phyloP scores from a whole-genome alignment of 2,329 filamentous ascomycete species.

The Aspergillus neoniger region DNA sequence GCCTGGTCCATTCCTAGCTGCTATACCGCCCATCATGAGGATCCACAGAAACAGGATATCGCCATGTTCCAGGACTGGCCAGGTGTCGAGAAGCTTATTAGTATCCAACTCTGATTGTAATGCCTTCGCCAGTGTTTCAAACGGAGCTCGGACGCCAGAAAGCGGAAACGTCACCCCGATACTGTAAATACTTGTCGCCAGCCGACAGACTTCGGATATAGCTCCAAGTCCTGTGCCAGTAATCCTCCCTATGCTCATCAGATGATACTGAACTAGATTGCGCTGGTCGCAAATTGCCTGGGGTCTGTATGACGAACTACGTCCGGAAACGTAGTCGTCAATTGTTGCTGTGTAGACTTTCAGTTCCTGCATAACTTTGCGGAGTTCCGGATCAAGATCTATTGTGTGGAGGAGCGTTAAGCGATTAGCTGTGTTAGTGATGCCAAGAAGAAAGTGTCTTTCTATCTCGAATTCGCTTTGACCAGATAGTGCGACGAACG shows the following conservation, averaged over 20 bases:
- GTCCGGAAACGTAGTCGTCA: neutral
- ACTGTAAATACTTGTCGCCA: neutral
- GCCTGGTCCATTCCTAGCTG: neutral
- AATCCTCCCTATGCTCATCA: neutral
- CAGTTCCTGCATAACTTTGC: neutral
- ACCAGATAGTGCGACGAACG: neutral
- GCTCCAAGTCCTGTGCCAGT: neutral
- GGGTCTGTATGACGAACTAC: neutral
- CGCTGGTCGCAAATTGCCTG: conserved; percentile 6
- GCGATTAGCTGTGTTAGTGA: neutral
- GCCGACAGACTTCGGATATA: neutral
- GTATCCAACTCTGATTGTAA: neutral
- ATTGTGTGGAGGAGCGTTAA: neutral
- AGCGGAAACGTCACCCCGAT: conserved; percentile 3
- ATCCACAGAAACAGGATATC: neutral
- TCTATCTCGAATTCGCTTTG: neutral
- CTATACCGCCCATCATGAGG: conserved; percentile 2
- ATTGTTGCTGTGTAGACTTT: neutral
- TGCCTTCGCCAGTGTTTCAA: neutral
- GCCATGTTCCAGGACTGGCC: neutral
- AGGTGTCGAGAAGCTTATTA: neutral
- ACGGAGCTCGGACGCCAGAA: neutral
- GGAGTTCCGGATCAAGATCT: neutral
- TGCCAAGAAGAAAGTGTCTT: neutral
- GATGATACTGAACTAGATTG: conserved; percentile 1